A percentile compares a stretch with the other conserved stretches of the same genome.
Conservation (phyloP, 139 green algal genomes). For the Zygnema cylindricum region DNA sequence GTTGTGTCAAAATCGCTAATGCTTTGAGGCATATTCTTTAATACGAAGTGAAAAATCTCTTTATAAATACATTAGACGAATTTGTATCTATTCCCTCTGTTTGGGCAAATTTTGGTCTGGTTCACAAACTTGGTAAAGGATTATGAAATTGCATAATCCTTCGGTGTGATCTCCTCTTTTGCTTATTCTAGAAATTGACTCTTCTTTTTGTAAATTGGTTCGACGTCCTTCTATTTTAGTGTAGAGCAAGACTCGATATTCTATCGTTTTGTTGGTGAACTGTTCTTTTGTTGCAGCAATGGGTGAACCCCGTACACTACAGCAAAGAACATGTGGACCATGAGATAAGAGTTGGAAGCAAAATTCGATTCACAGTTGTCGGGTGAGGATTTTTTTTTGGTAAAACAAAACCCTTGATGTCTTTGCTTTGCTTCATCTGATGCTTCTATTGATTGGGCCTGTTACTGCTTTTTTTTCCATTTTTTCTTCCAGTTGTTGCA, state of each 20-base stretch:
- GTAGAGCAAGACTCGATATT: not conserved
- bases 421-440: not conserved
- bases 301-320: not conserved
- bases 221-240: not conserved
- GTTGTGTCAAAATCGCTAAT: no score
- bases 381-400: not conserved
- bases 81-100: no score
- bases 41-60: no score
- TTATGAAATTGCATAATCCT: not conserved
- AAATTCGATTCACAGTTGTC: not conserved
- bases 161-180: not conserved
- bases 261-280: not conserved
- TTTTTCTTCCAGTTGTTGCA: not conserved
- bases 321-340: constrained; percentile 6
- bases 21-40: no score
- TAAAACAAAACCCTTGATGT: not conserved
- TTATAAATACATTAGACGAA: no score
- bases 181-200: not conserved
- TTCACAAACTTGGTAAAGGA: no score
- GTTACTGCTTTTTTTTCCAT: not conserved
- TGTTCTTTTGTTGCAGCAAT: not conserved
- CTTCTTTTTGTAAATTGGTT: not conserved
- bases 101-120: no score
- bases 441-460: not conserved
- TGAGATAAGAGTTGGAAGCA: not conserved